Percentiles rank a stretch among this genome's conserved stretches.
These are phyloP conservation scores for Emericellopsis terricola DNA, from an alignment of 495 filamentous ascomycete species.

Conservation along the genomic window DNA sequence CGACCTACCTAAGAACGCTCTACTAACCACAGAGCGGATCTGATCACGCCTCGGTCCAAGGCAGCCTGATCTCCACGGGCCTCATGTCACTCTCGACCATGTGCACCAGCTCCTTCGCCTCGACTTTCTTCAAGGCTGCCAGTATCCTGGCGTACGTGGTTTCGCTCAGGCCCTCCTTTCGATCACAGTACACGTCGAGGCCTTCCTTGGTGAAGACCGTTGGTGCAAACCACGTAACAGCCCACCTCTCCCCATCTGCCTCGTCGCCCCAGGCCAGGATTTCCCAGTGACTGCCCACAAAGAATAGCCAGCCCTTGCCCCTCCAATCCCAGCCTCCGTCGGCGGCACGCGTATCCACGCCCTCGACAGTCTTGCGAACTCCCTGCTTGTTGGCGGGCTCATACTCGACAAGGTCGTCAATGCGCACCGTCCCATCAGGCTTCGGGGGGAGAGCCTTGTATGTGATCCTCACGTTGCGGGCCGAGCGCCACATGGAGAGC, in stretches of 20 bases:
- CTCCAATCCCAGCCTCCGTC: conserved; percentile 48
- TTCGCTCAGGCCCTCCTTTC: conserved; percentile 29
- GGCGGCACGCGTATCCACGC: conserved; percentile 36
- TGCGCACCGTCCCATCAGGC: conserved; percentile 11
- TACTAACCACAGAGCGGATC: too few species aligned
- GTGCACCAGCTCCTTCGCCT: conserved; percentile 16
- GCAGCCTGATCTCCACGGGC: conserved; percentile 23
- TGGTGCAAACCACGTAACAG: conserved; percentile 58
- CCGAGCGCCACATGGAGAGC: conserved; percentile 53
- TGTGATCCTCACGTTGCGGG: conserved; percentile 58
- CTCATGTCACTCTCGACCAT: conserved; percentile 24
- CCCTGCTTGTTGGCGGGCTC: conserved; percentile 29
- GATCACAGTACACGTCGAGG: conserved; percentile 49
- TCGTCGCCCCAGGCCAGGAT: conserved; percentile 47
- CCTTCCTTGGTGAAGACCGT: conserved; percentile 61
- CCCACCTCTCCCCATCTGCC: conserved; percentile 30
- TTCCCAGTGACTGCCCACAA: conserved; percentile 56
- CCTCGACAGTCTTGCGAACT: conserved; percentile 35
- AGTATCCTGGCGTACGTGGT: conserved; percentile 26
- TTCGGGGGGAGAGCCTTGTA: conserved; percentile 33
- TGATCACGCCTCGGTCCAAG: conserved; percentile 26
- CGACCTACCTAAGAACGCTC: too few species aligned
- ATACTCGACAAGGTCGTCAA: conserved; percentile 54
- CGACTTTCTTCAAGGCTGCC: conserved; percentile 21
- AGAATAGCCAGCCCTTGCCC: conserved; percentile 46